A percentile compares a stretch with the other conserved stretches of the same genome.
phyloP scores from a whole-genome alignment of 1,284 basidiomycete species.

The Tilletia horrida region DNA sequence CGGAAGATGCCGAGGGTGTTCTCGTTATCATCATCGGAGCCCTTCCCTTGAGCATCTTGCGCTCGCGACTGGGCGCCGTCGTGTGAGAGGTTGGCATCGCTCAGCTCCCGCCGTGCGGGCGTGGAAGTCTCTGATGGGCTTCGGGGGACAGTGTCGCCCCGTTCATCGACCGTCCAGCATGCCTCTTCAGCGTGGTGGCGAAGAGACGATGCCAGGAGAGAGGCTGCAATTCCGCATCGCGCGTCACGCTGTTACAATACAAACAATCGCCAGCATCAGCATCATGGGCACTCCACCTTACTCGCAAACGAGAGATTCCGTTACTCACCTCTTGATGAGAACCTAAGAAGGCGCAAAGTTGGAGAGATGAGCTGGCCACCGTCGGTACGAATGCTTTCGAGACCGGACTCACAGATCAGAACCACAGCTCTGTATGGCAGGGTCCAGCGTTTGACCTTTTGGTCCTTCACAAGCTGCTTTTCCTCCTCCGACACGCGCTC shows the following conservation, averaged over 20 bases:
- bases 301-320: neutral
- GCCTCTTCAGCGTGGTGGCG: slow-evolving; percentile 18
- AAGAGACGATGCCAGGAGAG: slow-evolving; percentile 22
- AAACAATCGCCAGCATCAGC: no score
- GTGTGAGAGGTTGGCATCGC: no score
- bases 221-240: slow-evolving; percentile 25
- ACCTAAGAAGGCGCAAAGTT: neutral
- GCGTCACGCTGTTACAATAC: slow-evolving; percentile 24
- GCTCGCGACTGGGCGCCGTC: no score
- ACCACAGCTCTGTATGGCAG: slow-evolving; percentile 23
- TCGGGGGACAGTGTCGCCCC: slow-evolving; percentile 19
- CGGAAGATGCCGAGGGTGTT: slow-evolving; percentile 67
- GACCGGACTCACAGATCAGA: slow-evolving; percentile 12
- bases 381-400: neutral
- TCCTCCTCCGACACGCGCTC: neutral
- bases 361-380: neutral
- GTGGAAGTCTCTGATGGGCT: no score
- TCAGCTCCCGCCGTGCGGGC: no score
- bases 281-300: neutral
- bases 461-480: neutral
- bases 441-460: slow-evolving; percentile 8
- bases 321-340: no score
- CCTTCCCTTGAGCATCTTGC: neutral
- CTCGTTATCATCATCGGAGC: neutral
- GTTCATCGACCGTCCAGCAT: slow-evolving; percentile 25